Base-by-base conservation (phyloP, 805 yeast genomes). In the Blastobotrys parvus region DNA sequence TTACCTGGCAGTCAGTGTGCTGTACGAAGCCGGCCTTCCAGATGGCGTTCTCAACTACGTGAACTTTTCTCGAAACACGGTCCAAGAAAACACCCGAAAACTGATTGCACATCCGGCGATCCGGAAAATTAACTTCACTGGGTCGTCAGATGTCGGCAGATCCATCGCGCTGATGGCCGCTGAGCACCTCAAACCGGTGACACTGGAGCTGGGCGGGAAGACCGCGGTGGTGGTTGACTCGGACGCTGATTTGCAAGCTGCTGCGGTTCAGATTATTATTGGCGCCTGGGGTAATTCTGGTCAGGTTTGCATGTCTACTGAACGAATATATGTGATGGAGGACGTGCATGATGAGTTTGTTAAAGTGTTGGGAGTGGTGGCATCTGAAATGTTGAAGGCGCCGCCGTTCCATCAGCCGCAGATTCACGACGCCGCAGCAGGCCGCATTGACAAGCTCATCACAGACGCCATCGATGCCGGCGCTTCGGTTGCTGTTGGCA, bases 161-260 rank as follows among this genome's bases (percentile, higher is more conserved):
- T 69, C 67, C 54, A 80, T 84, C 56, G 80, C 82, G 78, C 72
- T 71, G 51, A 68, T 72, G 49, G 85, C 87, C 55, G 86, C 88
- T 45, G 75, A 75, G 48, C 60, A 66, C 53, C 72, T 85, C 63
- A 85, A 85, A 71, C 85, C 84, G 64, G 81, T 82, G 42, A 78
- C 90, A 41, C 71, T 85, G 57, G 95, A 85, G 67, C 74, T 84
- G 55, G 95, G 95, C 59, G 95, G 95, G 63, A 84, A 84, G 64
- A 80, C 89, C 44, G 86, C 92, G 58, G 78, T 78, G 64, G 76
- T 84, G 51, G 81, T 84, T 41, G 80, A 81, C 58, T 70, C 75
- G 49, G 90, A 82, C 59, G 87, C 87, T 41, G 73, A 81, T 57
- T 57, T 79, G 41, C 72, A 73, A 19, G 64, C 65, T 43, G 77